A percentile compares a stretch with the other conserved stretches of the same genome.
These are phyloP conservation scores for Crithidia brevicula DNA, from an alignment of 208 protist genomes.

Conservation along the genomic window DNA sequence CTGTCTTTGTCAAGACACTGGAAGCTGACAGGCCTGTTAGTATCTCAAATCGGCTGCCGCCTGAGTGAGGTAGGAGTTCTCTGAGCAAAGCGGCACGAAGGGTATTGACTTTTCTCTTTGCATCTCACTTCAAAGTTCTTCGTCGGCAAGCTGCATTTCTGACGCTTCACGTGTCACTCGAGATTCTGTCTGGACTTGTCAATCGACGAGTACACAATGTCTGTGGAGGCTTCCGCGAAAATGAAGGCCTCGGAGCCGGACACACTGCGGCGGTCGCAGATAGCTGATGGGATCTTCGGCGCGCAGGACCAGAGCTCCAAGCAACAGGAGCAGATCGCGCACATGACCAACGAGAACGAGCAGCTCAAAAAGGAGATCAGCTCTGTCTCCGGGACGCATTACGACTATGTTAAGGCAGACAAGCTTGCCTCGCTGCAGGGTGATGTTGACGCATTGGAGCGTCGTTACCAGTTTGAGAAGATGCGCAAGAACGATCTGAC, in stretches of 20 bases:
- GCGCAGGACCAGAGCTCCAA: constrained; percentile 63
- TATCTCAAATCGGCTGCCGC: too few species aligned
- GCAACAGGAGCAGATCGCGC: constrained; percentile 82
- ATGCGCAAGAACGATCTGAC: constrained; percentile 92
- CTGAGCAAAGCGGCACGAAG: not conserved
- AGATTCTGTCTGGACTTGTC: too few species aligned
- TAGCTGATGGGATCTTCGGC: constrained; percentile 58
- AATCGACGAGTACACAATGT: constrained; percentile 17
- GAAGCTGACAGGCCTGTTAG: not conserved
- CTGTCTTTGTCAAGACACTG: not conserved
- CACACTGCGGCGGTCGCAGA: constrained; percentile 61
- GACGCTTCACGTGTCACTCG: too few species aligned
- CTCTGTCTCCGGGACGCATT: constrained; percentile 60
- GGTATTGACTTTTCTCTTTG: too few species aligned
- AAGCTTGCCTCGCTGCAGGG: constrained; percentile 82
- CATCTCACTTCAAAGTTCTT: too few species aligned
- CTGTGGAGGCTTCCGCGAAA: constrained; percentile 11
- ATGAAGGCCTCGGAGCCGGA: constrained; percentile 42
- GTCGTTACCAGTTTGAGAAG: constrained; percentile 92
- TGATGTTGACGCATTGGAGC: constrained; percentile 90
- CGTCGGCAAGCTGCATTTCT: too few species aligned
- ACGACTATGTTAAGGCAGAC: constrained; percentile 90
- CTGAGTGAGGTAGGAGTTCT: too few species aligned
- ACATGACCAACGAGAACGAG: constrained; percentile 84
- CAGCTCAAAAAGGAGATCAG: constrained; percentile 91